Evolutionary conservation across 768 basidiomycete genomes (phyloP).

Genomic region (Suillus clintonianus): DNA sequence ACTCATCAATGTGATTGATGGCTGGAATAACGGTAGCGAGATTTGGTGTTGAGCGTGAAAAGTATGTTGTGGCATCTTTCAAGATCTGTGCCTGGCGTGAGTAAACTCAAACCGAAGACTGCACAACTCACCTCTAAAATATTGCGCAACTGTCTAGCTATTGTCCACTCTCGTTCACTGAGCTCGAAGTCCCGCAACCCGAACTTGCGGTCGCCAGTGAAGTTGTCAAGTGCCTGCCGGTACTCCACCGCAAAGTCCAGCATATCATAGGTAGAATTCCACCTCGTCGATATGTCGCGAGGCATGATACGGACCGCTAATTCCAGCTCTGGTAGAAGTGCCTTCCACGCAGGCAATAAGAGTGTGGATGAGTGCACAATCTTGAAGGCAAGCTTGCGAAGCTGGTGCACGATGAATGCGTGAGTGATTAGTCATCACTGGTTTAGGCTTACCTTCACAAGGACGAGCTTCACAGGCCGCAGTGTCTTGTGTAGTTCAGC

Average conservation of each 20-base stretch:
- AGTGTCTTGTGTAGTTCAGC: constrained; percentile 2
- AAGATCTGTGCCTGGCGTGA: too few species aligned
- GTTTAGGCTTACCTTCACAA: constrained; percentile 9
- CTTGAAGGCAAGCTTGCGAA: constrained; percentile 16
- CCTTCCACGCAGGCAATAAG: constrained; percentile 24
- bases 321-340: constrained; percentile 8
- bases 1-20: constrained; percentile 35
- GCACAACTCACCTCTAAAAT: too few species aligned
- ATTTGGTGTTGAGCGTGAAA: constrained; percentile 28
- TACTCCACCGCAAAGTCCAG: constrained; percentile 21
- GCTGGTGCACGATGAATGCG: too few species aligned
- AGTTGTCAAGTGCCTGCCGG: background rate
- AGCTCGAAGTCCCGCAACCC: too few species aligned
- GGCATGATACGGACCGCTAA: constrained; percentile 5
- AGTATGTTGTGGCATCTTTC: constrained; percentile 36
- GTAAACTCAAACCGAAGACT: too few species aligned
- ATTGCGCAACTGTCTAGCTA: too few species aligned
- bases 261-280: constrained; percentile 24
- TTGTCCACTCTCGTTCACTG: too few species aligned
- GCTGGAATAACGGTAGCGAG: constrained; percentile 38
- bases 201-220: too few species aligned
- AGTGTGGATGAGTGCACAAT: constrained; percentile 20
- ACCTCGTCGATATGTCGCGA: constrained; percentile 14
- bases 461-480: background rate
- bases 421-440: too few species aligned